Evolutionary conservation across 2,329 filamentous ascomycete genomes (phyloP).

Genomic region (Calonectria leucothoes): DNA sequence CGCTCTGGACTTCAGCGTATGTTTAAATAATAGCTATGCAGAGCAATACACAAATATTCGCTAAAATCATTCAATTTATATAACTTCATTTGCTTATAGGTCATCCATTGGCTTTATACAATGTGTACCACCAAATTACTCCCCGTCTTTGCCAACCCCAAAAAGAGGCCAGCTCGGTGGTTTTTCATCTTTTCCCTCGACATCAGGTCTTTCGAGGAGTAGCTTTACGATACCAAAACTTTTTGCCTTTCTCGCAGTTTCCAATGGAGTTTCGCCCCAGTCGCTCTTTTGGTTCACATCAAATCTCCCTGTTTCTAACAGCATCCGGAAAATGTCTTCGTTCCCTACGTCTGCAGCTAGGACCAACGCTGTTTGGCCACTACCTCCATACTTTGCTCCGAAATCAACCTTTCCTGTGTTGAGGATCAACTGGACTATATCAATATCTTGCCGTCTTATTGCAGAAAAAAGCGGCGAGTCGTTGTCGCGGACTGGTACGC

Average conservation of each 20-base stretch:
- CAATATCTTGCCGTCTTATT: background rate
- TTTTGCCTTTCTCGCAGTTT: background rate
- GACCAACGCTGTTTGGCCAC: background rate
- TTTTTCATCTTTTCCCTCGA: background rate
- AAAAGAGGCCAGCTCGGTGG: background rate
- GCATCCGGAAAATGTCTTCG: background rate
- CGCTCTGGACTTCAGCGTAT: too few relatives aligned
- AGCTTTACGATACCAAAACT: background rate
- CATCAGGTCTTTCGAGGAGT: background rate
- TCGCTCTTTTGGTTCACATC: background rate
- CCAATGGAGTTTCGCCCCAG: background rate
- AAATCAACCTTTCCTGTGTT: background rate
- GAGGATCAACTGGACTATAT: background rate
- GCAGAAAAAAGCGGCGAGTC: background rate
- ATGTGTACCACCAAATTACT: background rate
- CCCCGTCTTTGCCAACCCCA: background rate
- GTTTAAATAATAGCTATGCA: too few relatives aligned
- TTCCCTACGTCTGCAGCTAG: background rate
- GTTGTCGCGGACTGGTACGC: background rate
- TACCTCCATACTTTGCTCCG: background rate
- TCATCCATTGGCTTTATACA: background rate
- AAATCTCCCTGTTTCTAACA: background rate
- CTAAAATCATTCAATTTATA: too few relatives aligned
- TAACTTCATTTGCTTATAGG: too few relatives aligned
- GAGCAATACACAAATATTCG: too few relatives aligned